Percentiles rank a stretch among this genome's conserved stretches.
phyloP scores from a whole-genome alignment of 148 eudicot genomes.

The Simmondsia chinensis region DNA sequence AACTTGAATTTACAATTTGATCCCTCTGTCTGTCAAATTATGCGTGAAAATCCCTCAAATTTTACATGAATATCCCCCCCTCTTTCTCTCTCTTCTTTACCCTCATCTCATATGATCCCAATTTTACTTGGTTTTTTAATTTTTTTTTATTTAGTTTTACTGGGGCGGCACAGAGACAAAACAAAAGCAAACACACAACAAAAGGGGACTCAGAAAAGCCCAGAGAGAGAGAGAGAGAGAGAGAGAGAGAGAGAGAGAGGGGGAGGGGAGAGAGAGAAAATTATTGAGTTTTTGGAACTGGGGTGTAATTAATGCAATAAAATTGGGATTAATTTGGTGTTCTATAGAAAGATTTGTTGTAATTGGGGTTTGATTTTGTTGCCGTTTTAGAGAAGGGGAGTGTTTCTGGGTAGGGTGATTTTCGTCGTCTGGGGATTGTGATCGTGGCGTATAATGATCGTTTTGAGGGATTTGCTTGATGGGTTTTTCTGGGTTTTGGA shows the following conservation, averaged over 20 bases:
- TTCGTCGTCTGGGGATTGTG: not conserved
- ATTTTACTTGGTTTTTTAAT: too few relatives aligned
- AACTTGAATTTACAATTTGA: too few relatives aligned
- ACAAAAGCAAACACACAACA: too few relatives aligned
- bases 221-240: not conserved
- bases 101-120: too few relatives aligned
- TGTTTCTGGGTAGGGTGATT: not conserved
- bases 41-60: too few relatives aligned
- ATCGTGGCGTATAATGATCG: conserved; percentile 43
- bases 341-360: too few relatives aligned
- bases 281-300: not conserved
- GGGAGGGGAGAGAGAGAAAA: not conserved
- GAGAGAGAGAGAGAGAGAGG: not conserved
- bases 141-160: too few relatives aligned
- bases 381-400: not conserved
- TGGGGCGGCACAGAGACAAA: too few relatives aligned
- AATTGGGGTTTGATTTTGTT: not conserved
- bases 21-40: too few relatives aligned
- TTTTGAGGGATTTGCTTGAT: conserved; percentile 37
- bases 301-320: too few relatives aligned
- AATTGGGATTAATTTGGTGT: not conserved
- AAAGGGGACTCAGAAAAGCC: not conserved
- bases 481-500: conserved; percentile 67
- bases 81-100: too few relatives aligned
- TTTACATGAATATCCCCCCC: too few relatives aligned